Base-by-base conservation (phyloP, 2,329 filamentous ascomycete genomes). In the Thielaviopsis populi region DNA sequence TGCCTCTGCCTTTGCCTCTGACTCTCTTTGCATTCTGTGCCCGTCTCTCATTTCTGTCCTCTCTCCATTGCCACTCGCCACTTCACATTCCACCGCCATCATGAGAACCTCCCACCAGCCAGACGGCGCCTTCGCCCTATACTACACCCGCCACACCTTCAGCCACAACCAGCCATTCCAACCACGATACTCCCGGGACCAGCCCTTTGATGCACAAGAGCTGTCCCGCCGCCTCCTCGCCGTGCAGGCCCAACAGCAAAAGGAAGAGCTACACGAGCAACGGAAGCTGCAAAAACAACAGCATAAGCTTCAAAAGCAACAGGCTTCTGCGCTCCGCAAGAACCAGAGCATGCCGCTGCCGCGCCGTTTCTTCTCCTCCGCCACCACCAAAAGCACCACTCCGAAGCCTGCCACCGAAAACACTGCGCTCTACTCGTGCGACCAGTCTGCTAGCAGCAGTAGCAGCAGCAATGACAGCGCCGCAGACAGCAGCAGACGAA, bases 181-280 rank as follows among this genome's bases (percentile, higher is more conserved):
- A 0, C 70, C 73, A 2, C 42, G 40, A 22, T 10, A 27, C 42
- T 42, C 41, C 40, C 58, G 56, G 19, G 59, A 62, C 11, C 68
- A 71, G 40, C 71, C 74, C 1, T 71, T 84, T 56, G 81, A 85
- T 66, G 75, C 83, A 0, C 76, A 79, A 33, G 82, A 85, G 63
- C 72, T 85, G 33, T 75, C 77, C 11, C 75, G 78, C 40, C 78
- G 81, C 19, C 74, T 85, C 27, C 74, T 75, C 59, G 67, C 76
- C 11, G 78, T 84, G 19, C 72, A 81, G 15, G 75, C 74, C 4
- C 76, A 83, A 66, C 79, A 80, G 66, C 79, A 78, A 33, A 56
- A 56, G 30, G 15, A 46, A 8, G 42, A 46, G 15, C 42, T n/a
- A 6, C 42, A 46, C 42, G 42, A 46, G 42, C 15, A 46, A 8